Evolutionary conservation across 306 rosid genomes (phyloP).

Genomic region (Sechiopsis laciniata): DNA sequence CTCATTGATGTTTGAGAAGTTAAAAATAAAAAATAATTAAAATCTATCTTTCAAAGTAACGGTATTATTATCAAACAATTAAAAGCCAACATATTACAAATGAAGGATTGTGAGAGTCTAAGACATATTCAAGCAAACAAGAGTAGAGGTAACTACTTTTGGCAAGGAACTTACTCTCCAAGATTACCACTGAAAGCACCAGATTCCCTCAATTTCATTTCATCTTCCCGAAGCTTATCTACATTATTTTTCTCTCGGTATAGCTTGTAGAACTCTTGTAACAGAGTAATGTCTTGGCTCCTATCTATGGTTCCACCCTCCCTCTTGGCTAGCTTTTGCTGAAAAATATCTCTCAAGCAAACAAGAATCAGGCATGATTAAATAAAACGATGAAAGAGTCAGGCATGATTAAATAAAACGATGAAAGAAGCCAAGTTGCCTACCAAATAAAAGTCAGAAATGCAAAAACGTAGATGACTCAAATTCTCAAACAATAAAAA

Average conservation of each 20-base stretch:
- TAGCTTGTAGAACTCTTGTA: constrained; percentile 75
- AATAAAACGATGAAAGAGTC: constrained; percentile 17
- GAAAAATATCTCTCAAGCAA: constrained; percentile 32
- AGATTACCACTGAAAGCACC: constrained; percentile 74
- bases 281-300: constrained; percentile 66
- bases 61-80: background rate
- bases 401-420: constrained; percentile 16
- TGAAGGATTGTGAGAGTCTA: background rate
- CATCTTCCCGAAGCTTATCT: constrained; percentile 74
- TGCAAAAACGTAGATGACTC: background rate
- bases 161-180: constrained; percentile 62
- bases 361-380: constrained; percentile 22
- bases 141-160: background rate
- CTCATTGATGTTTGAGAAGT: background rate
- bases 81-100: background rate
- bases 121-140: background rate
- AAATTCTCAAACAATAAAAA: background rate
- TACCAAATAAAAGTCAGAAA: background rate
- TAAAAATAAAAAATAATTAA: background rate
- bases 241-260: constrained; percentile 72
- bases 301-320: constrained; percentile 78
- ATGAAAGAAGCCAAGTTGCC: constrained; percentile 1
- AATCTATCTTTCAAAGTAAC: background rate
- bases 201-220: constrained; percentile 74
- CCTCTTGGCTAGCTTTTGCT: constrained; percentile 89